These are phyloP conservation scores for Orbilia brochopaga DNA, from an alignment of 2,329 filamentous ascomycete species.

Conservation along the genomic window DNA sequence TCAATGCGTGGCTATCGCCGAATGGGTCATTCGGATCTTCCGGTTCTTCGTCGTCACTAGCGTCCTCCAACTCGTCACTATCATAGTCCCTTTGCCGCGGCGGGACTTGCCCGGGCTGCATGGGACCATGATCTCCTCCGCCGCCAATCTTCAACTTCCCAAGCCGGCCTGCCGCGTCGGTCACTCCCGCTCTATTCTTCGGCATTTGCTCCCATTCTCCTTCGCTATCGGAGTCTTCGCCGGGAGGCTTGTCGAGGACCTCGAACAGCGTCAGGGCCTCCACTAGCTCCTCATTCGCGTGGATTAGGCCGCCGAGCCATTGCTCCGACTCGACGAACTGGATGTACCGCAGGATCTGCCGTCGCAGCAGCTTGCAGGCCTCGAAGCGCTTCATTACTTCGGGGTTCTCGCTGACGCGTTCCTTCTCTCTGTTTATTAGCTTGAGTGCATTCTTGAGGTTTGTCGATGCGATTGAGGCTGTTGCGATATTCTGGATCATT, in stretches of 20 bases:
- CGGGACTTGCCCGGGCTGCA: slow-evolving; percentile 55
- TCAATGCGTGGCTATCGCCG: slow-evolving; percentile 77
- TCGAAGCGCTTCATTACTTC: slow-evolving; percentile 80
- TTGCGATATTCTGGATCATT: slow-evolving; percentile 87
- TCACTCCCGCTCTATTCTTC: slow-evolving; percentile 61
- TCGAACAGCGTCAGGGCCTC: slow-evolving; percentile 92
- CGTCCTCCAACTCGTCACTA: slow-evolving; percentile 63
- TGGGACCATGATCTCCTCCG: slow-evolving; percentile 57
- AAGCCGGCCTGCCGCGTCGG: slow-evolving; percentile 59
- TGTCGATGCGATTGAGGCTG: slow-evolving; percentile 86
- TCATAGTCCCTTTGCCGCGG: slow-evolving; percentile 59
- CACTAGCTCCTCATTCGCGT: slow-evolving; percentile 95
- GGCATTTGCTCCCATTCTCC: slow-evolving; percentile 68
- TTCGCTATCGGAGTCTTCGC: slow-evolving; percentile 74
- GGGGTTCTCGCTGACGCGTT: slow-evolving; percentile 84
- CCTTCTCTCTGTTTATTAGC: slow-evolving; percentile 84
- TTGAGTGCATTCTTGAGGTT: slow-evolving; percentile 87
- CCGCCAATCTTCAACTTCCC: slow-evolving; percentile 63
- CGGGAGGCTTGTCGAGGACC: slow-evolving; percentile 84
- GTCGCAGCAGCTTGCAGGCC: slow-evolving; percentile 79
- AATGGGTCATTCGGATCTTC: slow-evolving; percentile 89
- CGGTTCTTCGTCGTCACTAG: slow-evolving; percentile 63
- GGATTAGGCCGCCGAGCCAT: slow-evolving; percentile 86
- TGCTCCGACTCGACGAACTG: slow-evolving; percentile 89
- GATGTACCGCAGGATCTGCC: slow-evolving; percentile 88